A percentile compares a stretch with the other conserved stretches of the same genome.
These are phyloP conservation scores for Pseudopithomyces chartarum DNA, from an alignment of 2,329 filamentous ascomycete genomes.

Conservation along the genomic window DNA sequence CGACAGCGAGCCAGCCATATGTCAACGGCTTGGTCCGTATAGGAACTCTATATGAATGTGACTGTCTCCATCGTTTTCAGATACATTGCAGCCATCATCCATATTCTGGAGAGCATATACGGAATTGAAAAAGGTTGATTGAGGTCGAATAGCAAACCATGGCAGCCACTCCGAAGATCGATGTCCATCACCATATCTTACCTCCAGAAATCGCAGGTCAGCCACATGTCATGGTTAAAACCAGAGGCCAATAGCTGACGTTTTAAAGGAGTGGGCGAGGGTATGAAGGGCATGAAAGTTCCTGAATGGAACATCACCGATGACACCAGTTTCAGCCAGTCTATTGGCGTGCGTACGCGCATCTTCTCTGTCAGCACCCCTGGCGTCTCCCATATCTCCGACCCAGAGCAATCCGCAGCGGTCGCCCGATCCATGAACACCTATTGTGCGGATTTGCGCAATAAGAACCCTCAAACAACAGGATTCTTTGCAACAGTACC, in stretches of 20 bases:
- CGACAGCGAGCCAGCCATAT: neutral
- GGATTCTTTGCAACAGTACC: constrained; percentile 4
- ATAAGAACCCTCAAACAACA: neutral
- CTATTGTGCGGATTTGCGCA: neutral
- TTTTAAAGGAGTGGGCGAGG: neutral
- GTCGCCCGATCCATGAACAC: neutral
- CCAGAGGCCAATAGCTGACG: neutral
- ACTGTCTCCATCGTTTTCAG: neutral
- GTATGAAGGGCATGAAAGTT: neutral
- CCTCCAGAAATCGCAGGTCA: neutral
- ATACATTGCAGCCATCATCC: neutral
- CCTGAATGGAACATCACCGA: neutral
- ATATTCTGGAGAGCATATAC: too few relatives aligned
- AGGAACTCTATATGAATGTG: neutral
- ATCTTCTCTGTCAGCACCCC: neutral
- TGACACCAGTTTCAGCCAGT: neutral
- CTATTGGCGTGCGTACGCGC: neutral
- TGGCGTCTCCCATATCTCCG: neutral
- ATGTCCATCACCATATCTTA: neutral
- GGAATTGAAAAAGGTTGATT: neutral
- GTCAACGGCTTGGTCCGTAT: neutral
- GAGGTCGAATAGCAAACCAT: neutral
- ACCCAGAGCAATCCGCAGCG: neutral
- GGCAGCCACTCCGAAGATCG: neutral
- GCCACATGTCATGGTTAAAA: neutral